Evolutionary conservation across 106 monocot genomes (phyloP).

Genomic region (Dendrobium huoshanense): DNA sequence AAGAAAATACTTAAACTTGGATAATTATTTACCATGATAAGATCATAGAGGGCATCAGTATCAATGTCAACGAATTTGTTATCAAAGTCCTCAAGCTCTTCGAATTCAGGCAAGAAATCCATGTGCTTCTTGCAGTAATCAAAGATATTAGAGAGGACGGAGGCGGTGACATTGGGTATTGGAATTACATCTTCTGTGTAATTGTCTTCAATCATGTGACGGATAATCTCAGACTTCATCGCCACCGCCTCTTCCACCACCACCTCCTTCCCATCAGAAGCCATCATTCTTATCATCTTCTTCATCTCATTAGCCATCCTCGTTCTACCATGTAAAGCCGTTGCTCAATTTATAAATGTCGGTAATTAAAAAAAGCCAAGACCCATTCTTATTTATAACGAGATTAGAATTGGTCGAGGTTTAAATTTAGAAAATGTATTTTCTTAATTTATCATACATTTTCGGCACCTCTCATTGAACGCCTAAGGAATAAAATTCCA

Average conservation of each 20-base stretch:
- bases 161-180: slow-evolving; percentile 4
- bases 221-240: neutral
- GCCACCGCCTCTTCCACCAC: neutral
- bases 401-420: too few species aligned
- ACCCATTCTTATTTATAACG: too few species aligned
- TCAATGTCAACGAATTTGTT: neutral
- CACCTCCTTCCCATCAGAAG: neutral
- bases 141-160: neutral
- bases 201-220: neutral
- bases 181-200: neutral
- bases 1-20: neutral
- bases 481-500: too few species aligned
- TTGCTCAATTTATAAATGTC: too few species aligned
- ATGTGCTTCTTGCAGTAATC: slow-evolving; percentile 1
- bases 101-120: neutral
- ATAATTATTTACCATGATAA: neutral
- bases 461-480: too few species aligned
- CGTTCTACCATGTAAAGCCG: too few species aligned
- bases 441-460: too few species aligned
- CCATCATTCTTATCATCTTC: neutral
- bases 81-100: neutral
- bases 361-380: too few species aligned
- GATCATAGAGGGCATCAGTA: neutral
- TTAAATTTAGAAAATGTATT: too few species aligned
- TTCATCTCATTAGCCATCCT: too few species aligned